Conservation (phyloP, 78 protist genomes). For the Dictyostelium firmibasis region DNA sequence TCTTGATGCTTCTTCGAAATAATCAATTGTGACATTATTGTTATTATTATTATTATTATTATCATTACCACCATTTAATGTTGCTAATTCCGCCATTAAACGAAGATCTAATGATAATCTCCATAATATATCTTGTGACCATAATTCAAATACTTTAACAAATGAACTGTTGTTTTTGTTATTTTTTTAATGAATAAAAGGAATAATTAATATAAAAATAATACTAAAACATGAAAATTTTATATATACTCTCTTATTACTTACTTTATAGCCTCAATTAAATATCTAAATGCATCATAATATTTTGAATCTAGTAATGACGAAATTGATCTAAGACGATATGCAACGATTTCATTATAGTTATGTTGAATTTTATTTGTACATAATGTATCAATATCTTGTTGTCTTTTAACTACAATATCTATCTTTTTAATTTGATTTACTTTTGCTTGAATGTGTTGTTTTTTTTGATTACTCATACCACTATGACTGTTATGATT, state of each 20-base stretch:
- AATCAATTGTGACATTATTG: neutral
- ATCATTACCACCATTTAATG: neutral
- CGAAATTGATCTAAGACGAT: constrained; percentile 16
- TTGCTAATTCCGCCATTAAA: constrained; percentile 27
- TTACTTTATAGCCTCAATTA: constrained; percentile 47
- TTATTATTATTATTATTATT: neutral
- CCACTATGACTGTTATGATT: neutral
- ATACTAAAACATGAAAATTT: no score
- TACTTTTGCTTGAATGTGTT: neutral
- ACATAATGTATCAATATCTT: neutral
- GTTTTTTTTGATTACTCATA: neutral
- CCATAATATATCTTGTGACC: constrained; percentile 37
- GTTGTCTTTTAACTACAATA: neutral
- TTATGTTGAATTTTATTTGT: constrained; percentile 21
- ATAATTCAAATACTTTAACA: constrained; percentile 44
- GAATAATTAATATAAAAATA: no score
- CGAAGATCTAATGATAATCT: constrained; percentile 47
- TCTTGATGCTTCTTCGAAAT: constrained; percentile 66
- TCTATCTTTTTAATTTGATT: constrained; percentile 22
- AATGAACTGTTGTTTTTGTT: constrained; percentile 16
- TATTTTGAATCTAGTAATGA: constrained; percentile 22
- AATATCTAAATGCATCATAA: constrained; percentile 48
- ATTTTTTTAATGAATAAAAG: neutral
- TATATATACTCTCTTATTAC: constrained; percentile 3
- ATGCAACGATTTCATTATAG: neutral